Evolutionary conservation across 768 basidiomycete genomes (phyloP).

Genomic region (Artomyces pyxidatus): DNA sequence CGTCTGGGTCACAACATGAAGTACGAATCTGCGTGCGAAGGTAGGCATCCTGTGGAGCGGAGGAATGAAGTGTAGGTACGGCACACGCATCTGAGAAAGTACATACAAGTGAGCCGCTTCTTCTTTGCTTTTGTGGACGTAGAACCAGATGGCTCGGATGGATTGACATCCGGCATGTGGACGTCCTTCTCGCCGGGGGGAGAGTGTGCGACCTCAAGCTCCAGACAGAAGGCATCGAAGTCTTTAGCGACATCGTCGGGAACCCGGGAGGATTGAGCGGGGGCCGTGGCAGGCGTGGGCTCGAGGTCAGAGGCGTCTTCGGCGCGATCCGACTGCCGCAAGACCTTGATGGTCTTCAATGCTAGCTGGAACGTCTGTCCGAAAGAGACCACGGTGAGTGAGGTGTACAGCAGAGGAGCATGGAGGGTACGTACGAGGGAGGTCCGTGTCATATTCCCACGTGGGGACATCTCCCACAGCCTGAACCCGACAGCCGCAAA

Average conservation of each 20-base stretch:
- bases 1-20: too few species aligned
- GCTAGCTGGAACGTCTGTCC: neutral
- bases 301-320: neutral
- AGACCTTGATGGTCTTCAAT: neutral
- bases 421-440: neutral
- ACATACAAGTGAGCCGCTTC: too few species aligned
- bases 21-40: too few species aligned
- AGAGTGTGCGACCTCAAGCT: too few species aligned
- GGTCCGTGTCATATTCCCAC: neutral
- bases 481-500: neutral
- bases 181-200: too few species aligned
- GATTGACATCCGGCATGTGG: too few species aligned
- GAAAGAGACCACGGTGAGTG: neutral
- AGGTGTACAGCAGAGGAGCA: neutral
- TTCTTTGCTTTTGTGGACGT: too few species aligned
- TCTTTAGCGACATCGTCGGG: neutral
- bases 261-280: neutral
- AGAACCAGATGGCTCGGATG: too few species aligned
- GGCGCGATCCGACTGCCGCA: neutral
- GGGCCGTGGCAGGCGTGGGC: neutral
- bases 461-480: neutral
- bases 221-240: neutral
- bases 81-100: too few species aligned
- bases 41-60: too few species aligned
- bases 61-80: too few species aligned